Percentiles rank a stretch among this genome's conserved stretches.
Evolutionary conservation across 1,284 basidiomycete genomes (phyloP).

Genomic region (Peniophora sp.): DNA sequence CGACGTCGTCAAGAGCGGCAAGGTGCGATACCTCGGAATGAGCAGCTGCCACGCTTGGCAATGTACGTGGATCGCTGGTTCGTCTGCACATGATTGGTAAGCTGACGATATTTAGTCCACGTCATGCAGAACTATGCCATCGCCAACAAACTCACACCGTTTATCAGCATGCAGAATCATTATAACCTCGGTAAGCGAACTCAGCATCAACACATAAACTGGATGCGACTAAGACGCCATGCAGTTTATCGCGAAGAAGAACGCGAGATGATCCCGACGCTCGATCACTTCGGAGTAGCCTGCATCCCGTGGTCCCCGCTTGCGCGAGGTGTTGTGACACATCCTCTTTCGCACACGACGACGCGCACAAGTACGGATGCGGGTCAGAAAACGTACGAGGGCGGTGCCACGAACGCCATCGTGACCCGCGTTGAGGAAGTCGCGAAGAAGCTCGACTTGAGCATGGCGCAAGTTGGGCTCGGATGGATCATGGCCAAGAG

Average conservation of each 20-base stretch:
- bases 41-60: constrained; percentile 17
- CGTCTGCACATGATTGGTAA: not conserved
- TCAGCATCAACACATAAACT: too few relatives aligned
- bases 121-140: constrained; percentile 16
- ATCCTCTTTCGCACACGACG: constrained; percentile 34
- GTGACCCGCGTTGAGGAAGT: constrained; percentile 33
- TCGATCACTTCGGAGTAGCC: constrained; percentile 7
- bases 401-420: too few relatives aligned
- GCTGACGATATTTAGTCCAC: constrained; percentile 10
- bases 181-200: constrained; percentile 28
- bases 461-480: constrained; percentile 50
- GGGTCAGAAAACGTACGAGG: constrained; percentile 22
- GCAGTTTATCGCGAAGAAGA: constrained; percentile 26
- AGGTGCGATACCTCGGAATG: constrained; percentile 41
- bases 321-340: constrained; percentile 25
- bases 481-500: constrained; percentile 32
- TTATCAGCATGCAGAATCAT: constrained; percentile 10
- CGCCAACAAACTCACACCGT: constrained; percentile 6
- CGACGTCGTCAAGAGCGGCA: constrained; percentile 35
- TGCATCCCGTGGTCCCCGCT: constrained; percentile 32
- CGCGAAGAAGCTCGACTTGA: constrained; percentile 39
- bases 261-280: not conserved
- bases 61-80: constrained; percentile 8
- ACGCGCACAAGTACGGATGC: constrained; percentile 16
- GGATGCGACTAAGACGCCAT: constrained; percentile 63